A percentile compares a stretch with the other conserved stretches of the same genome.
phyloP scores from a whole-genome alignment of 805 yeast species.

The Schwanniomyces yamadae region DNA sequence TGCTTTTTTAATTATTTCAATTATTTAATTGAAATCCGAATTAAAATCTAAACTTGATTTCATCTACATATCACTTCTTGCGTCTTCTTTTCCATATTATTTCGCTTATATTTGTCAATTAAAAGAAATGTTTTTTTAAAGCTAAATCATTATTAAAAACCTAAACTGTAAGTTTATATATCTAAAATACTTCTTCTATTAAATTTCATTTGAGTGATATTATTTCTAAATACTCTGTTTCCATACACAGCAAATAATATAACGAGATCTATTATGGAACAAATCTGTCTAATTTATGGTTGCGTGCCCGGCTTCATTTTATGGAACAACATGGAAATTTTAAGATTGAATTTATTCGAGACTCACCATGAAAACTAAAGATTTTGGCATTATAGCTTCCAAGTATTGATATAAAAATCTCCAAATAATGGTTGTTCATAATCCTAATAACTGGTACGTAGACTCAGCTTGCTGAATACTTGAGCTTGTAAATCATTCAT shows the following conservation, averaged over 20 bases:
- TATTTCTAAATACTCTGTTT: too few relatives aligned
- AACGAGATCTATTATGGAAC: too few relatives aligned
- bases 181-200: too few relatives aligned
- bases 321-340: constrained; percentile 1
- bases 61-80: not conserved
- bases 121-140: not conserved
- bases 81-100: not conserved
- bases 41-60: not conserved
- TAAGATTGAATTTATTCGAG: not conserved
- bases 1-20: too few relatives aligned
- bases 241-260: too few relatives aligned
- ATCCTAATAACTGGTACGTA: constrained; percentile 67
- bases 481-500: too few relatives aligned
- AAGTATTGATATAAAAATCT: not conserved
- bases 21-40: not conserved
- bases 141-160: too few relatives aligned
- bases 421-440: constrained; percentile 57
- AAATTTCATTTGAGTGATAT: too few relatives aligned
- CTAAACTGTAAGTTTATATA: too few relatives aligned
- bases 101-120: not conserved
- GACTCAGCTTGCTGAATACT: not conserved
- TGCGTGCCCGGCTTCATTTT: not conserved
- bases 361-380: not conserved
- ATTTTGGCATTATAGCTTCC: not conserved
- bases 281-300: not conserved